Percentiles rank a stretch among this genome's conserved stretches.
phyloP scores from a whole-genome alignment of 306 rosid genomes.

The Luffa aegyptiaca region DNA sequence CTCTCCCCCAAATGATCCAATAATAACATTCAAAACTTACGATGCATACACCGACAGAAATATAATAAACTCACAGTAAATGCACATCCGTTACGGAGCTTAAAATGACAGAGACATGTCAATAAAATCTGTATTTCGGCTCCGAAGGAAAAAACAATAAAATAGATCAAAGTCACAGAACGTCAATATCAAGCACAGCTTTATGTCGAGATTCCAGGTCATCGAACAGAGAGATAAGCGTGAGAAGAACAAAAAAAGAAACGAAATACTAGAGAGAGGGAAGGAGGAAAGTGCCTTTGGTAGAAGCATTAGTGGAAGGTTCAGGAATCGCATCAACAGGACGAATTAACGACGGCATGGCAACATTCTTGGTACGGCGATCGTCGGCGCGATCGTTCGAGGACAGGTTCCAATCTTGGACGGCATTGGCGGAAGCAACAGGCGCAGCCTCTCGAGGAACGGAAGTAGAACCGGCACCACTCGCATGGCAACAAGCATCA shows the following conservation, averaged over 20 bases:
- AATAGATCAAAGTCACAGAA: background rate
- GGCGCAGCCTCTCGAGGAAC: slow-evolving; percentile 19
- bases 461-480: slow-evolving; percentile 13
- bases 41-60: slow-evolving; percentile 2
- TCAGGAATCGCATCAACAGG: slow-evolving; percentile 33
- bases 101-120: background rate
- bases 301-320: slow-evolving; percentile 45
- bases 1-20: background rate
- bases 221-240: background rate
- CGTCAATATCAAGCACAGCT: slow-evolving; percentile 11
- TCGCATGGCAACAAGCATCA: slow-evolving; percentile 16
- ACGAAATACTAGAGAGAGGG: background rate
- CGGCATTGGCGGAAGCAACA: slow-evolving; percentile 27
- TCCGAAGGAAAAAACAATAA: background rate
- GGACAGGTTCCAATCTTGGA: slow-evolving; percentile 34
- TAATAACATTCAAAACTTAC: background rate
- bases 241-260: background rate
- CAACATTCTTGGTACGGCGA: slow-evolving; percentile 36
- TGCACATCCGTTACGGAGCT: background rate
- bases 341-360: slow-evolving; percentile 41
- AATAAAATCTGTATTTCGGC: background rate
- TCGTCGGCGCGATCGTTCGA: slow-evolving; percentile 28
- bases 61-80: background rate
- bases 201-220: slow-evolving; percentile 11
- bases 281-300: slow-evolving; percentile 37